Evolutionary conservation across 164 flowering plant species (phyloP).

Genomic region (Amborella trichopoda): DNA sequence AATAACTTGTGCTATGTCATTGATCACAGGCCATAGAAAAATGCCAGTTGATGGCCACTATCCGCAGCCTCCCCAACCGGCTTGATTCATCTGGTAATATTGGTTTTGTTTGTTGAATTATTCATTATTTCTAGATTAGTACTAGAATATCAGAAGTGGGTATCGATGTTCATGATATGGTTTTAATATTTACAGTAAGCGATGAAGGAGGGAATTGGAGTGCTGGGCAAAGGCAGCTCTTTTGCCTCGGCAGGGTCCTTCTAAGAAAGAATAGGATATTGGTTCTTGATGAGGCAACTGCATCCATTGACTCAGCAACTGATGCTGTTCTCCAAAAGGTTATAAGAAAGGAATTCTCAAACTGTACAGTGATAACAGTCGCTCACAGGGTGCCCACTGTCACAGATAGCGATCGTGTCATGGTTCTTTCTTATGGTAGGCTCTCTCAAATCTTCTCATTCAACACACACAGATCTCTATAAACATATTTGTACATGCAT

Average conservation of each 20-base stretch:
- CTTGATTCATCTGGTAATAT: conserved; percentile 58
- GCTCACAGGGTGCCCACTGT: conserved; percentile 92
- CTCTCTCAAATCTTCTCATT: neutral
- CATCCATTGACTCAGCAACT: conserved; percentile 77
- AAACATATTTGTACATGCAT: neutral
- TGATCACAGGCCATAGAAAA: conserved; percentile 55
- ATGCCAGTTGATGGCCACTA: conserved; percentile 57
- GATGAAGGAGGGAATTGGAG: conserved; percentile 97
- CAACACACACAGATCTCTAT: neutral
- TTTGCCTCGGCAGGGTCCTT: no score
- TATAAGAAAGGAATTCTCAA: conserved; percentile 55
- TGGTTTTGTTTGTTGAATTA: no score
- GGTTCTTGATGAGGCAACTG: conserved; percentile 88
- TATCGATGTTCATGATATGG: no score
- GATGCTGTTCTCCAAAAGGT: conserved; percentile 62
- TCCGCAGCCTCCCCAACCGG: conserved; percentile 44
- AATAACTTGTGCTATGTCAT: no score
- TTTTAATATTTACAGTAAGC: conserved; percentile 32
- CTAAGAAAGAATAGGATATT: conserved; percentile 56
- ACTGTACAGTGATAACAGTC: conserved; percentile 65
- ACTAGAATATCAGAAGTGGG: no score
- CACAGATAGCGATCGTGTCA: conserved; percentile 75
- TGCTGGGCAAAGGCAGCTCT: conserved; percentile 72
- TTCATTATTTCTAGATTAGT: no score
- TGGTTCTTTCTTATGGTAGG: conserved; percentile 84